Evolutionary conservation across 2,329 filamentous ascomycete genomes (phyloP), one percentile per base, ranked within the genome.

Genomic region (Orbilia brochopaga): DNA sequence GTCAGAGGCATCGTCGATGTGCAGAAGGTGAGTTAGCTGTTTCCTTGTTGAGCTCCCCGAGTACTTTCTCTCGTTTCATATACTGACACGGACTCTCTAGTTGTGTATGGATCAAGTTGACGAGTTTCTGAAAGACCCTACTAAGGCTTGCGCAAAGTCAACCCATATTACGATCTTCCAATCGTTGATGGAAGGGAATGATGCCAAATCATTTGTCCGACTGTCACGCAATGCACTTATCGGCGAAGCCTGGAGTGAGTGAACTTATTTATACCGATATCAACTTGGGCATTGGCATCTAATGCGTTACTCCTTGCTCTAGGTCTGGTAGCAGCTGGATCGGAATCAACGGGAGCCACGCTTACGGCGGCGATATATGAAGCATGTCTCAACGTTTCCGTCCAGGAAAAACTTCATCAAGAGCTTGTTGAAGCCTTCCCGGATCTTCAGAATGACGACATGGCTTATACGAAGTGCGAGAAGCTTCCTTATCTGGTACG

Each of bases 341-440:
- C 24, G 11, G 54, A 59, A 37, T 52, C 62, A 5, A 66, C 62
- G 3, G 42, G 23, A 1, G 23, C 30, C 6, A 37, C 54, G 1
- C 13, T 66, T 11, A 57, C 54, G 2, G 35, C 37, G 13, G 53
- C 54, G n/a, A 30, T 59, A 23, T 66, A 58, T 23, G 27, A 11
- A 37, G 54, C 62, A 2, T 58, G 54, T 7, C 27, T 46, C 17
- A 53, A 37, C n/a, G 21, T 48, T 15, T 23, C 48, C 3, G 23
- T 66, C 11, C 62, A 66, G 23, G n/a, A 42, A 24, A 19, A 21
- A 23, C 40, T 66, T 4, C 62, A 59, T n/a, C 23, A 66, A 37
- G 62, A 66, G 30, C 10, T 54, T 2, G 54, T 59, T n/a, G 21
- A 48, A 11, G 62, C 37, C 1, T 66, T 66, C 27, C 62, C 54